phyloP scores from a whole-genome alignment of 805 yeast species.

The Suhomyces canberraensis region DNA sequence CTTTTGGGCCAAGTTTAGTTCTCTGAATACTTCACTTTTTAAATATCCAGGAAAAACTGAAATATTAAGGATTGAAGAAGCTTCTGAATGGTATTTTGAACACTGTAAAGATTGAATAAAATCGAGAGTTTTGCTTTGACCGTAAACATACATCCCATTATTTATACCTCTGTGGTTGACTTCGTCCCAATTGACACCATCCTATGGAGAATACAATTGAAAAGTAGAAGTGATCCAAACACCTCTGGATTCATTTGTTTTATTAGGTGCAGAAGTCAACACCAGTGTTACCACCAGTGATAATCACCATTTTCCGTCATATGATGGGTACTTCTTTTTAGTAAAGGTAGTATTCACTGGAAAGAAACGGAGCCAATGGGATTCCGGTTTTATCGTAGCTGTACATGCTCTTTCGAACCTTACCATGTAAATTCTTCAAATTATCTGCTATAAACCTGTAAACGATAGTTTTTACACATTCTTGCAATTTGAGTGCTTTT shows the following conservation, averaged over 20 bases:
- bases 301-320: slow-evolving; percentile 36
- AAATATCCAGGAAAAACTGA: slow-evolving; percentile 43
- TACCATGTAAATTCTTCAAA: too few species aligned
- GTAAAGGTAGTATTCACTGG: slow-evolving; percentile 22
- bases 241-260: slow-evolving; percentile 31
- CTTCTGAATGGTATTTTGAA: slow-evolving; percentile 26
- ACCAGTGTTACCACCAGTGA: slow-evolving; percentile 42
- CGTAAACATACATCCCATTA: slow-evolving; percentile 24
- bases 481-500: too few species aligned
- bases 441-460: too few species aligned
- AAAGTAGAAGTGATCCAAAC: slow-evolving; percentile 46
- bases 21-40: slow-evolving; percentile 31
- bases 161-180: slow-evolving; percentile 18
- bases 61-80: slow-evolving; percentile 27
- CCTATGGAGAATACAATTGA: slow-evolving; percentile 23
- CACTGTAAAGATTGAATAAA: slow-evolving; percentile 35
- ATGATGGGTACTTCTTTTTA: slow-evolving; percentile 33
- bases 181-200: slow-evolving; percentile 35
- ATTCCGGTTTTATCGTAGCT: too few species aligned
- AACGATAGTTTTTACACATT: too few species aligned
- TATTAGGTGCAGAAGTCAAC: slow-evolving; percentile 23
- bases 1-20: slow-evolving; percentile 8
- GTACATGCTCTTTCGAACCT: too few species aligned
- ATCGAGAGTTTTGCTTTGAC: slow-evolving; percentile 43
- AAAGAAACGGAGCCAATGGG: too few species aligned